phyloP scores from a whole-genome alignment of 345 rosid genomes.

The Eutrema heterophyllum region DNA sequence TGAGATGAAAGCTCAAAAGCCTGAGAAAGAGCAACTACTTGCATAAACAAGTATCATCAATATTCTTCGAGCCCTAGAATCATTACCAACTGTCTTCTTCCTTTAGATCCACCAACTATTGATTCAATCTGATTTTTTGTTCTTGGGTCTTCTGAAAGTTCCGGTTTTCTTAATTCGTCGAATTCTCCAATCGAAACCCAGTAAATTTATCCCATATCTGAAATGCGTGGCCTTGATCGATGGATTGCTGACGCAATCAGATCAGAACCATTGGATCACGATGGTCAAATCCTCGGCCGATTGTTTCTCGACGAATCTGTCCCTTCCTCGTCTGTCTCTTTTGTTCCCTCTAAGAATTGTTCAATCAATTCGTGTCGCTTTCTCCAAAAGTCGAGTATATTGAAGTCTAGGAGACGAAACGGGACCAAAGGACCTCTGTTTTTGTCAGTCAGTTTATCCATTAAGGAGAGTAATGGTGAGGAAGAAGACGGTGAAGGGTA shows the following conservation, averaged over 20 bases:
- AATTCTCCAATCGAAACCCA: not conserved
- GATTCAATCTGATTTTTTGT: not conserved
- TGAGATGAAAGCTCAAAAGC: not conserved
- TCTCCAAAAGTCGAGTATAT: slow-evolving; percentile 26
- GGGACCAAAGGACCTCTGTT: slow-evolving; percentile 41
- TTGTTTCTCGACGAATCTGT: slow-evolving; percentile 48
- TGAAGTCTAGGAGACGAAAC: slow-evolving; percentile 27
- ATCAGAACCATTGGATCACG: slow-evolving; percentile 24
- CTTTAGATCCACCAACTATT: not conserved
- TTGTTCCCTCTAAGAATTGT: slow-evolving; percentile 11
- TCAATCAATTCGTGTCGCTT: slow-evolving; percentile 18
- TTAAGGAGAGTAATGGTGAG: slow-evolving; percentile 42
- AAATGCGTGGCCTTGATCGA: slow-evolving; percentile 51
- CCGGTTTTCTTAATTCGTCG: slow-evolving; percentile 14
- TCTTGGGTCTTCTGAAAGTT: slow-evolving; percentile 2
- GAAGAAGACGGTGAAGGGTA: slow-evolving; percentile 43
- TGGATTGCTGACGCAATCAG: slow-evolving; percentile 37
- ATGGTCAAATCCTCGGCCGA: slow-evolving; percentile 36
- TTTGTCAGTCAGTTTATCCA: slow-evolving; percentile 64
- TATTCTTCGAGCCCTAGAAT: not conserved
- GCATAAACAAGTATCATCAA: not conserved
- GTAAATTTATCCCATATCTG: not conserved
- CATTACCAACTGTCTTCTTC: not conserved
- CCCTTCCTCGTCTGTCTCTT: slow-evolving; percentile 45
- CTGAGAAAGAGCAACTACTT: not conserved